These are phyloP conservation scores for Nigrospora osmanthi DNA, from an alignment of 2,329 filamentous ascomycete species.

Conservation along the genomic window DNA sequence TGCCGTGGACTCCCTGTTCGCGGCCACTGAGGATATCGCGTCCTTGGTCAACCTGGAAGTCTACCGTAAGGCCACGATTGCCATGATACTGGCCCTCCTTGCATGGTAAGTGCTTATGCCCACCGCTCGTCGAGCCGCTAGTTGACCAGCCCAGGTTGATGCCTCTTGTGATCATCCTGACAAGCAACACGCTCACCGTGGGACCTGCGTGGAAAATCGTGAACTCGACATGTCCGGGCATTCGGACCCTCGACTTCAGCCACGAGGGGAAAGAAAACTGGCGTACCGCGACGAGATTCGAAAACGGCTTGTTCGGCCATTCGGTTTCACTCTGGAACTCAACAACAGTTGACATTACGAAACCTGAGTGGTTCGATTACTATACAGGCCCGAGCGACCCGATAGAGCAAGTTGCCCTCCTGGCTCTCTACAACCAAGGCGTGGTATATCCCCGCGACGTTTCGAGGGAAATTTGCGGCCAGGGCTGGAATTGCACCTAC, in stretches of 20 bases:
- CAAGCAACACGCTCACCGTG: conserved; percentile 27
- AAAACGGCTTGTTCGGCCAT: conserved; percentile 14
- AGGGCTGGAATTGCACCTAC: conserved; percentile 31
- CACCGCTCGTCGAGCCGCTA: not conserved
- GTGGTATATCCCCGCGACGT: conserved; percentile 17
- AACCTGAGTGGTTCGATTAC: conserved; percentile 23
- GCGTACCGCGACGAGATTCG: conserved; percentile 18
- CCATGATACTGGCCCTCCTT: conserved; percentile 23
- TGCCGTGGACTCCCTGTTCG: conserved; percentile 25
- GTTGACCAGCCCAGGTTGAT: conserved; percentile 16
- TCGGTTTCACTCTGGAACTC: conserved; percentile 23
- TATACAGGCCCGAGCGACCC: conserved; percentile 15
- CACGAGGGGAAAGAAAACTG: conserved; percentile 25
- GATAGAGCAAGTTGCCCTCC: conserved; percentile 17
- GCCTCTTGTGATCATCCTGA: conserved; percentile 28
- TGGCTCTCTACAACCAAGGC: conserved; percentile 15
- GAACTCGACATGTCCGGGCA: conserved; percentile 17
- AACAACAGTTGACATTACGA: conserved; percentile 11
- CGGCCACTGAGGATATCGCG: conserved; percentile 19
- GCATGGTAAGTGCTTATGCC: conserved; percentile 18
- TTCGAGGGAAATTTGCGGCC: conserved; percentile 24
- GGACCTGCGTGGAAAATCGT: conserved; percentile 11
- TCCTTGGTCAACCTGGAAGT: conserved; percentile 21
- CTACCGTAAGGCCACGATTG: conserved; percentile 21
- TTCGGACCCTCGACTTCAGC: conserved; percentile 24